These are phyloP conservation scores for Cryptococcus sp. DNA, from an alignment of 1,284 basidiomycete species.

Conservation along the genomic window DNA sequence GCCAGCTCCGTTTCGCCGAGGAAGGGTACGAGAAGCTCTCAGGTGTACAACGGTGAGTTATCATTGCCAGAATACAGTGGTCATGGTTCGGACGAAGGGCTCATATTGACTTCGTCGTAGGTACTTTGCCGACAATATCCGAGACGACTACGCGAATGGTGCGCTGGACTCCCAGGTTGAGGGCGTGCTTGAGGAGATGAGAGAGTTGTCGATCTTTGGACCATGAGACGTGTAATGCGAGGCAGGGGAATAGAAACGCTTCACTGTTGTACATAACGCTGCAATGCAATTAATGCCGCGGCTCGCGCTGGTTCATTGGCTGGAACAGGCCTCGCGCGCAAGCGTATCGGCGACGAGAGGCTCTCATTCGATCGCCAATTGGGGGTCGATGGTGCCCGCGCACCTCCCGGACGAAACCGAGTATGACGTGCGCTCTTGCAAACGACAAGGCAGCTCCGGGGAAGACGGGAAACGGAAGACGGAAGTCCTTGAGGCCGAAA, in stretches of 20 bases:
- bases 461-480: no score
- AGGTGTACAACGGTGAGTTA: constrained; percentile 78
- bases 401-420: no score
- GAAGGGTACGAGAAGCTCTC: constrained; percentile 98
- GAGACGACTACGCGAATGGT: constrained; percentile 96
- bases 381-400: no score
- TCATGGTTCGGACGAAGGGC: background rate
- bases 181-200: constrained; percentile 92
- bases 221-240: constrained; percentile 13
- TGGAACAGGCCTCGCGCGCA: no score
- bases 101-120: background rate
- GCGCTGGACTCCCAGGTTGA: constrained; percentile 95
- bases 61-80: background rate
- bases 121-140: constrained; percentile 85
- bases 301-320: no score
- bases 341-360: no score
- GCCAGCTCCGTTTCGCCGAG: constrained; percentile 95
- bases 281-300: no score
- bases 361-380: no score
- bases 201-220: constrained; percentile 83
- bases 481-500: no score
- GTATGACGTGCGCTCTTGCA: no score
- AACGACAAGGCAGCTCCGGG: no score
- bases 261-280: no score
- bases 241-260: background rate